phyloP scores from a whole-genome alignment of 169 alveolate species.

The Pseudocohnilembus persalinus region DNA sequence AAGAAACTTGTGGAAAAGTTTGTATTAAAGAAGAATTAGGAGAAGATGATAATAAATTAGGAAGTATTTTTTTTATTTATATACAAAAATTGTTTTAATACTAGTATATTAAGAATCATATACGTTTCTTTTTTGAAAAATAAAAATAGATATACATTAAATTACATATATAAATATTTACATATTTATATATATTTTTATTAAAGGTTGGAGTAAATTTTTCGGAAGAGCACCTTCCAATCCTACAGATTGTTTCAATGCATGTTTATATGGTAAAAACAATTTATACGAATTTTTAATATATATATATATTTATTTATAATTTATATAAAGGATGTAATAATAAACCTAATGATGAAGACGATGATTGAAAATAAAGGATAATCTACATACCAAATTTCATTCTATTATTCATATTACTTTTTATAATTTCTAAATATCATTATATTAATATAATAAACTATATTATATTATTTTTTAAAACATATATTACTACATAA shows the following conservation, averaged over 20 bases:
- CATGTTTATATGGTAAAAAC: constrained; percentile 23
- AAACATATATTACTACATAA: too few relatives aligned
- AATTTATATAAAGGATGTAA: background rate
- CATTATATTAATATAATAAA: too few relatives aligned
- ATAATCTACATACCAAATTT: too few relatives aligned
- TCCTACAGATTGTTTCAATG: constrained; percentile 48
- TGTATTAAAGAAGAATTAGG: constrained; percentile 65
- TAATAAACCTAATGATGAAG: constrained; percentile 1
- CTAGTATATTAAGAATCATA: too few relatives aligned
- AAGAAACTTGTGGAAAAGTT: constrained; percentile 56
- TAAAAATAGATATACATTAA: background rate
- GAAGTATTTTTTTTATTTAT: constrained; percentile 1
- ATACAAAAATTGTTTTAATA: background rate
- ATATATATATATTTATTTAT: background rate
- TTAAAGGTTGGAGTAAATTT: constrained; percentile 32
- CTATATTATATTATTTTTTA: too few relatives aligned
- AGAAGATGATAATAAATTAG: constrained; percentile 52
- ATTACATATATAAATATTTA: background rate
- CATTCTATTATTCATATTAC: too few relatives aligned
- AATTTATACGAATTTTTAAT: background rate
- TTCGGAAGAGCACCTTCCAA: constrained; percentile 61
- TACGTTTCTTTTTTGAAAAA: background rate
- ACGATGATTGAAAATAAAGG: background rate
- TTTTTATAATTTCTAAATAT: too few relatives aligned
- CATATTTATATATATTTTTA: background rate